Conservation (phyloP, 2,329 filamentous ascomycete genomes). For the Lasiodiplodia gonubiensis region DNA sequence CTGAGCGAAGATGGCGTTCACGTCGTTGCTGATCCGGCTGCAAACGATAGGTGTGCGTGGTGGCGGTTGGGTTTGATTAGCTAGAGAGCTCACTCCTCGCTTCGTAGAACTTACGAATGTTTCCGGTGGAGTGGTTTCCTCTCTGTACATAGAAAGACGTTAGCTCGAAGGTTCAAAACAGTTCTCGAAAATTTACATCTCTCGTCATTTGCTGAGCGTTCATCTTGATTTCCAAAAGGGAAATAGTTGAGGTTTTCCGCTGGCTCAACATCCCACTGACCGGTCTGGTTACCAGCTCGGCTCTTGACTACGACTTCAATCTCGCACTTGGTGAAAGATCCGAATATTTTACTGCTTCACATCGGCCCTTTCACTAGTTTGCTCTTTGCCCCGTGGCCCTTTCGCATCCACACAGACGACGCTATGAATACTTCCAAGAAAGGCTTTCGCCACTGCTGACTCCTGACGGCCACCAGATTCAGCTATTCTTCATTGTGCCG, state of each 20-base stretch:
- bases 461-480: constrained; percentile 41
- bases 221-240: too few species aligned
- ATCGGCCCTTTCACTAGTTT: constrained; percentile 50
- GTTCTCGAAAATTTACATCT: too few species aligned
- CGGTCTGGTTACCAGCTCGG: constrained; percentile 32
- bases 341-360: constrained; percentile 59
- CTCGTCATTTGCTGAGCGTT: too few species aligned
- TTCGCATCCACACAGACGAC: constrained; percentile 50
- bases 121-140: too few species aligned
- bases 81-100: too few species aligned
- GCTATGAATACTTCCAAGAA: constrained; percentile 47
- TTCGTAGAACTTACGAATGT: too few species aligned
- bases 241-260: too few species aligned
- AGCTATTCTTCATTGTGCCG: constrained; percentile 51
- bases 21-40: constrained; percentile 52
- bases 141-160: too few species aligned
- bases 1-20: constrained; percentile 52
- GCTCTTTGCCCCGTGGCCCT: constrained; percentile 49
- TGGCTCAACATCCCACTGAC: too few species aligned
- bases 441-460: constrained; percentile 41
- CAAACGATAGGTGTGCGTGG: constrained; percentile 57
- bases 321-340: constrained; percentile 55
- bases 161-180: too few species aligned
- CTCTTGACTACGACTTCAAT: constrained; percentile 47
- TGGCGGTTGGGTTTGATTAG: constrained; percentile 61